Base-by-base conservation (phyloP, 306 rosid species). In the Cucurbita ficifolia region DNA sequence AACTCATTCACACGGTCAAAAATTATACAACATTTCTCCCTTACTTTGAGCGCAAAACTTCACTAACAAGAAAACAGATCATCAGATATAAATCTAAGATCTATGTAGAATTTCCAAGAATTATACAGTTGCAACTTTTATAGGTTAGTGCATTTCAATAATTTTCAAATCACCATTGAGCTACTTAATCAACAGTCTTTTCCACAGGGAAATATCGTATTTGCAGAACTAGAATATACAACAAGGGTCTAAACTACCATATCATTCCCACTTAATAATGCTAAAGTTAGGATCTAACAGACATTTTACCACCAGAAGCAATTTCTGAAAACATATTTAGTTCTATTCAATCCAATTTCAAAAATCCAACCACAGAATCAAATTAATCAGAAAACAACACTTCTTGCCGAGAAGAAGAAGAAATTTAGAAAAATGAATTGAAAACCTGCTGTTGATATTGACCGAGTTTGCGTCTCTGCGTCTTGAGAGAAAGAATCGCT, bases 401-500 rank as follows among this genome's bases (percentile, higher is more conserved):
- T 18, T 13, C 21, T 9, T 62, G 35, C 17, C 62, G 21, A 63
- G 13, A 36, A 72, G 57, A 56, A 52, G 36, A 68, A 45, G 46
- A 68, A 21, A 45, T 45, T 54, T 40, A 42, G 39, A 29, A 29
- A 29, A 29, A 8, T 0, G 45, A 10, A 10, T 8, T 0, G 50
- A 10, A 10, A 8, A 92, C 98, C 96, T 90, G 89, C 75, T 90
- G 97, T 69, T 94, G 97, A 76, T 94, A 94, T 78, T 87, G 97
- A 50, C 85, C 98, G 62, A 94, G 97, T 73, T 87, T 94, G 80
- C 98, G 94, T 74, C 97, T 83, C 82, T 94, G 98, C 65, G 98
- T 94, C 84, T 94, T 90, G 80, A 94, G 97, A 18, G 96, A 75
- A 53, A 94, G 97, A 76, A 94, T 94, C 40, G 98, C 98, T 80